phyloP scores from a whole-genome alignment of 371 early-diverging fungal genomes.

The Rhizopus stolonifer region DNA sequence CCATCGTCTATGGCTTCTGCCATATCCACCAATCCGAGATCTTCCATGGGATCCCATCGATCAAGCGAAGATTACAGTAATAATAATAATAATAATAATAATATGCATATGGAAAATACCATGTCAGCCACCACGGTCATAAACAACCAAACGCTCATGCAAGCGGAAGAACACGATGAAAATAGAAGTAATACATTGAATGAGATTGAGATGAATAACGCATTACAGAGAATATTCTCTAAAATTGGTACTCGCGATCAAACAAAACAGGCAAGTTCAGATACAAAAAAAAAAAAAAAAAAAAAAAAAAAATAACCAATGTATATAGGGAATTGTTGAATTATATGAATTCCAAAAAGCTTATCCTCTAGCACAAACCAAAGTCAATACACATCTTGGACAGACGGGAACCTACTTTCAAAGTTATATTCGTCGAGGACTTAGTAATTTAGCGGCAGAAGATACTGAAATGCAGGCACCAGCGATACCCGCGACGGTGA shows the following conservation, averaged over 20 bases:
- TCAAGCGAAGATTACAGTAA: constrained; percentile 8
- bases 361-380: constrained; percentile 62
- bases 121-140: background rate
- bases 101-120: constrained; percentile 4
- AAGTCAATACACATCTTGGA: constrained; percentile 60
- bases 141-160: constrained; percentile 28
- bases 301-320: background rate
- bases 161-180: constrained; percentile 25
- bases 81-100: no score
- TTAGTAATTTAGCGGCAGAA: constrained; percentile 63
- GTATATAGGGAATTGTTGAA: constrained; percentile 65
- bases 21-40: constrained; percentile 28
- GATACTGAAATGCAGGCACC: constrained; percentile 41
- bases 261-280: constrained; percentile 70
- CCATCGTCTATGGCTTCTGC: constrained; percentile 33
- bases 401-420: constrained; percentile 74
- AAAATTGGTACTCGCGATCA: constrained; percentile 73
- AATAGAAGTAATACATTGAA: constrained; percentile 13
- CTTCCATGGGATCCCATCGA: constrained; percentile 23
- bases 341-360: constrained; percentile 76
- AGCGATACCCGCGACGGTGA: constrained; percentile 2
- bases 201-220: constrained; percentile 56
- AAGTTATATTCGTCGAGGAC: constrained; percentile 73
- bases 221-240: constrained; percentile 68
- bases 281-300: background rate